Conservation (phyloP, 352 stramenopile genomes). For the Phytophthora pseudosyringae region DNA sequence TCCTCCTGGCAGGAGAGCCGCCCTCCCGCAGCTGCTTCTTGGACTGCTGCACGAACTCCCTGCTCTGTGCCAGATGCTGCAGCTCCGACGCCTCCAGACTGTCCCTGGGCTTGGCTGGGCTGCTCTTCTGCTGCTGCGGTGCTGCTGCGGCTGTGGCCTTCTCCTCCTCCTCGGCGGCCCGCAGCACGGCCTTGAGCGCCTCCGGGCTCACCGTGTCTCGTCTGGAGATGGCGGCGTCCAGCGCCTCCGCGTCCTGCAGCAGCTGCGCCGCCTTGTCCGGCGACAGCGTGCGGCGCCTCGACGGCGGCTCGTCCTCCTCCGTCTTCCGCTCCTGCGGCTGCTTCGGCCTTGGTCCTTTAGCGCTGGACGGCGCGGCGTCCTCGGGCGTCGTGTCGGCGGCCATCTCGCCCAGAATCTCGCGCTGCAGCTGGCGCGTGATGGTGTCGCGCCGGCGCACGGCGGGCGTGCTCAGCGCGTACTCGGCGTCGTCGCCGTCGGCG, state of each 20-base stretch:
- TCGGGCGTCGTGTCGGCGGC: not conserved
- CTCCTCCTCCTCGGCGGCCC: constrained; percentile 6
- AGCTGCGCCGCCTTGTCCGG: constrained; percentile 44
- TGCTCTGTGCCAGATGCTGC: constrained; percentile 9
- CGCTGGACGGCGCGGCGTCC: not conserved
- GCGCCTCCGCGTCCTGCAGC: constrained; percentile 27
- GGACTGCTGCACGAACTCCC: not conserved
- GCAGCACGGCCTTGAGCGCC: constrained; percentile 42
- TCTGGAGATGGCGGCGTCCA: constrained; percentile 36
- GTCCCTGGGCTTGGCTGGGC: constrained; percentile 4
- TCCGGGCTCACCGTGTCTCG: constrained; percentile 43
- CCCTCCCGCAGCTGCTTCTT: not conserved
- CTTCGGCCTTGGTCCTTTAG: not conserved
- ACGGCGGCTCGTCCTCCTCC: constrained; percentile 19
- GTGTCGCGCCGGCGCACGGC: constrained; percentile 41
- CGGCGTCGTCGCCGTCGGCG: constrained; percentile 17
- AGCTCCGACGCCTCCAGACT: constrained; percentile 5
- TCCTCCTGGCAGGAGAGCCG: not conserved
- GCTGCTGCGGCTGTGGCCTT: not conserved
- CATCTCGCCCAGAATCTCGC: constrained; percentile 58
- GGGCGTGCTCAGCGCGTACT: constrained; percentile 47
- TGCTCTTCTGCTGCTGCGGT: not conserved
- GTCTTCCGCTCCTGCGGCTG: constrained; percentile 10
- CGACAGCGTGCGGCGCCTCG: constrained; percentile 48
- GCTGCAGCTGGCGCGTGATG: constrained; percentile 66